Evolutionary conservation across 176 grass and related monocot species (phyloP), one percentile per base, ranked within the genome.

Genomic region (Oryza officinalis): DNA sequence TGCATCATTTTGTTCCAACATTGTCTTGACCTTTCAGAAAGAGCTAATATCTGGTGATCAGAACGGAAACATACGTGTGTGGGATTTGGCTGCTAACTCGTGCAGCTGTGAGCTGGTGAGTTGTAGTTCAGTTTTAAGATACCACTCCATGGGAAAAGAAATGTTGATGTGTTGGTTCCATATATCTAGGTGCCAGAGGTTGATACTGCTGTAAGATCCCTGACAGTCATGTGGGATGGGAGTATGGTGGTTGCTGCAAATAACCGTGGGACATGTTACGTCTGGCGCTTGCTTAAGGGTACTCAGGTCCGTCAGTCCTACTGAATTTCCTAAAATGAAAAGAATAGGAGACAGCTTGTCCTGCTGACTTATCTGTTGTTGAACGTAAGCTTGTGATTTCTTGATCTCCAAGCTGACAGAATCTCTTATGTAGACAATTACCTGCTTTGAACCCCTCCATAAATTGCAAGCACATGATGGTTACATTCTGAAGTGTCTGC

Each of bases 231-330:
- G 93, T 96, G 96, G 96, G 96, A 99, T 61, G 96, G 93, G 26
- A 96, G 93, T 87, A 99, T 99, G 93, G 93, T 99, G 67, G 96
- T 94, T 65, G 93, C 93, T 90, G 93, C 93, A 80, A 99, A 96
- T 91, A 95, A 96, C 86, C 83, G 46, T 23, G 96, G 96, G 74
- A 96, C 93, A 80, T 99, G 96, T 65, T 99, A 99, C 28, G 96
- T 96, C 49, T 99, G 93, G 93, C 89, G 93, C 74, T 83, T 92
- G 72, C 82, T 92, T 54, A 90, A 95, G 71, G 93, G 88, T 76
- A 92, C 88, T 74, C 90, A 92, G 87, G 85, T 95, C 67, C 28
- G 74, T 67, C 8, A 22, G 37, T 72, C 38, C 17, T 59, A 26
- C 71, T 17, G 13, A 4, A 17, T n/a, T 81, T 57, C 3, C 57